Evolutionary conservation across 768 basidiomycete species (phyloP).

Genomic region (Termitomyces sp.): DNA sequence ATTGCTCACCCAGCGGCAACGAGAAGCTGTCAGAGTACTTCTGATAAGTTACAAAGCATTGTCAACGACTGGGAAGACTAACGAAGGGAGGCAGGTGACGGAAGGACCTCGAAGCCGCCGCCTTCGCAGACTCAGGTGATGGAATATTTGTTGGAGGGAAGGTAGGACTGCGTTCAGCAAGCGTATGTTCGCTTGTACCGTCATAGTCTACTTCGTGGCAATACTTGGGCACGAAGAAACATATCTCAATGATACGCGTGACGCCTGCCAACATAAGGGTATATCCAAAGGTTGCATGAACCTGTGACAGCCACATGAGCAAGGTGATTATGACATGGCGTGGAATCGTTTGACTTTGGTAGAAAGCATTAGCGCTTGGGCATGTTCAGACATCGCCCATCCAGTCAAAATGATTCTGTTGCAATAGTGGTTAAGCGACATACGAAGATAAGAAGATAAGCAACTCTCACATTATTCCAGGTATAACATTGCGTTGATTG

Average conservation of each 20-base stretch:
- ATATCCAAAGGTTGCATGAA: slow-evolving; percentile 81
- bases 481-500: slow-evolving; percentile 81
- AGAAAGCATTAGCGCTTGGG: slow-evolving; percentile 79
- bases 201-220: slow-evolving; percentile 38
- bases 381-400: slow-evolving; percentile 91
- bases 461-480: slow-evolving; percentile 63
- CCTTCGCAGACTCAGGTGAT: slow-evolving; percentile 21
- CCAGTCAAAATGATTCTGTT: slow-evolving; percentile 82
- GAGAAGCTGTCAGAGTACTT: slow-evolving; percentile 44
- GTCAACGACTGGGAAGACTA: slow-evolving; percentile 27
- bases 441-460: not conserved
- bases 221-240: slow-evolving; percentile 53
- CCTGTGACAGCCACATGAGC: slow-evolving; percentile 33
- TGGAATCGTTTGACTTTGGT: slow-evolving; percentile 49
- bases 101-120: slow-evolving; percentile 54
- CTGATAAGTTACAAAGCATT: slow-evolving; percentile 1
- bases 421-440: not conserved
- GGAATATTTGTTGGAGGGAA: slow-evolving; percentile 1
- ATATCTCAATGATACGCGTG: slow-evolving; percentile 77
- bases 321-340: not conserved
- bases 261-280: slow-evolving; percentile 82
- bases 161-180: slow-evolving; percentile 33
- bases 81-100: slow-evolving; percentile 88
- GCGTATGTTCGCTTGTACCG: slow-evolving; percentile 60
- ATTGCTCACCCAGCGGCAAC: slow-evolving; percentile 60